Conservation (phyloP, 352 stramenopile genomes). For the Phytophthora pluvialis region DNA sequence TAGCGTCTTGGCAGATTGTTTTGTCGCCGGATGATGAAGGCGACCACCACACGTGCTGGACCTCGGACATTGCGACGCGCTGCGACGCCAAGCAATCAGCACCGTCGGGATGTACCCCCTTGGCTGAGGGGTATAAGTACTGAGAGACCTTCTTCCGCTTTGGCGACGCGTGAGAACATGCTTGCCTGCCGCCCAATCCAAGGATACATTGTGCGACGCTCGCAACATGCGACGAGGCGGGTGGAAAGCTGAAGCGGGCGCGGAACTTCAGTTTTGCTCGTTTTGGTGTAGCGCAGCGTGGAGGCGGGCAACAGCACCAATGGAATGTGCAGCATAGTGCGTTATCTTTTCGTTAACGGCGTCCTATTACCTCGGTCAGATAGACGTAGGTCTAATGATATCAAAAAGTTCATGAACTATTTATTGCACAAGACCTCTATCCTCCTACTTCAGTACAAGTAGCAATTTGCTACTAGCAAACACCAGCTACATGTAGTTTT, state of each 20-base stretch:
- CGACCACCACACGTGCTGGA: not conserved
- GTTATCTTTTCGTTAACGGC: too few species aligned
- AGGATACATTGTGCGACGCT: not conserved
- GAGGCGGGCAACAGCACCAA: not conserved
- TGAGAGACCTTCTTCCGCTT: not conserved
- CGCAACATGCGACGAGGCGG: slow-evolving; percentile 12
- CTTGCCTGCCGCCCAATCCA: not conserved
- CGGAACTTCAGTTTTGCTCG: slow-evolving; percentile 16
- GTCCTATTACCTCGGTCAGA: too few species aligned
- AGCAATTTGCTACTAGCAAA: too few species aligned
- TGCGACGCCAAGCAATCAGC: slow-evolving; percentile 2
- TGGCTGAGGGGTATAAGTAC: too few species aligned
- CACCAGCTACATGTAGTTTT: too few species aligned
- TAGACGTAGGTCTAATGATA: too few species aligned
- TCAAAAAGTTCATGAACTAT: too few species aligned
- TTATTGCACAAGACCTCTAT: too few species aligned
- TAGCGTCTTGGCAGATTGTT: too few species aligned
- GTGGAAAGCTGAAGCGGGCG: slow-evolving; percentile 11
- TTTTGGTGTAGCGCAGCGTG: not conserved
- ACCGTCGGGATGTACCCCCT: not conserved
- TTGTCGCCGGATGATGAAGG: not conserved
- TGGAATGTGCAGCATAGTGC: too few species aligned
- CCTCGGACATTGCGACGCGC: slow-evolving; percentile 12
- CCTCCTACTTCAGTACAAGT: too few species aligned
- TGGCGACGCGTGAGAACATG: not conserved